A percentile compares a stretch with the other conserved stretches of the same genome.
These are phyloP conservation scores for Fraxinus dipetala DNA, from an alignment of 305 asterid species.

Conservation along the genomic window DNA sequence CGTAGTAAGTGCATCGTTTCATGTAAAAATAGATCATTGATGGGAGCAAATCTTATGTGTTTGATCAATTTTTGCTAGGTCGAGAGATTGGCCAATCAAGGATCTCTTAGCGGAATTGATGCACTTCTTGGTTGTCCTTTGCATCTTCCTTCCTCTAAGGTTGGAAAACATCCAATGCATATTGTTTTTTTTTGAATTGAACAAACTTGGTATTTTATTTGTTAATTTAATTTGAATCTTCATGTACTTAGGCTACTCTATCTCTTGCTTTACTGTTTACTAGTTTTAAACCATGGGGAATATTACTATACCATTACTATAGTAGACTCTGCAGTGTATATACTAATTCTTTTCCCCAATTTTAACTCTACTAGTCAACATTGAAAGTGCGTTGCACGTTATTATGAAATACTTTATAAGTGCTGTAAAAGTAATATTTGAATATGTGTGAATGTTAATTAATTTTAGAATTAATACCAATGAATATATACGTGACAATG, in stretches of 20 bases:
- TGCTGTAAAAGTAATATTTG: no score
- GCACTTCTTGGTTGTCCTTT: conserved; percentile 94
- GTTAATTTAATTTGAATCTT: conserved; percentile 8
- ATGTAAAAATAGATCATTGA: conserved; percentile 11
- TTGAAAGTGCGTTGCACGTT: no score
- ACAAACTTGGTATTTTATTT: not conserved
- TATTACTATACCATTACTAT: conserved; percentile 4
- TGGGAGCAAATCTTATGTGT: conserved; percentile 14
- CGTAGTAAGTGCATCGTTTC: conserved; percentile 48
- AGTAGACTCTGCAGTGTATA: not conserved
- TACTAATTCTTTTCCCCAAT: conserved; percentile 1
- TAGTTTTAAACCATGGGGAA: conserved; percentile 3
- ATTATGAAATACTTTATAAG: no score
- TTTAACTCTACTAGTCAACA: not conserved
- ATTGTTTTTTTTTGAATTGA: conserved; percentile 13
- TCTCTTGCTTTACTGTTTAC: conserved; percentile 13
- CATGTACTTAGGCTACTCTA: conserved; percentile 3
- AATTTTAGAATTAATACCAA: no score
- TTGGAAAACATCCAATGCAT: conserved; percentile 29
- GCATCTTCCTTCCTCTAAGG: conserved; percentile 89
- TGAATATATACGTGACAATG: no score
- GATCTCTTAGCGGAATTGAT: conserved; percentile 87
- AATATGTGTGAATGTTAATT: no score
- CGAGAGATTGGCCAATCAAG: conserved; percentile 74
- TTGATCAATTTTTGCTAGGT: conserved; percentile 42